Percentiles rank a stretch among this genome's conserved stretches.
These are phyloP conservation scores for Pharnaceum exiguum DNA, from an alignment of 148 eudicot species.

Conservation along the genomic window DNA sequence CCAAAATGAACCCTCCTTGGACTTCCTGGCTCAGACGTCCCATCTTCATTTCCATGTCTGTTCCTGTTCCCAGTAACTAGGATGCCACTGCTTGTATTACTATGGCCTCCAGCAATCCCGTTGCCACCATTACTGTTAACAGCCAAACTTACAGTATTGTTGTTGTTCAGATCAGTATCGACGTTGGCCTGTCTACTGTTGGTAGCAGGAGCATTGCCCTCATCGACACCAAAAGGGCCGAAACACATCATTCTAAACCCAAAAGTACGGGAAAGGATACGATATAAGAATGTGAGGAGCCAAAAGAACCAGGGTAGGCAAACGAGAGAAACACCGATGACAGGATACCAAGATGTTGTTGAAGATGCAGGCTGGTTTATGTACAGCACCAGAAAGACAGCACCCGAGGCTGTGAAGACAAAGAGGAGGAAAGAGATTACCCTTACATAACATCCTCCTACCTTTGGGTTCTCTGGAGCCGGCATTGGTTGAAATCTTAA, in stretches of 20 bases:
- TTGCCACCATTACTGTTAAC: not conserved
- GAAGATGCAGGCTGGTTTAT: slow-evolving; percentile 19
- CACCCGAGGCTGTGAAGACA: slow-evolving; percentile 31
- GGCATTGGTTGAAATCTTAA: slow-evolving; percentile 21
- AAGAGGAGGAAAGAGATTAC: slow-evolving; percentile 28
- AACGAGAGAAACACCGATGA: slow-evolving; percentile 30
- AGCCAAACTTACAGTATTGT: not conserved
- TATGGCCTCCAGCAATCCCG: not conserved
- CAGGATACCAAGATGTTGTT: slow-evolving; percentile 18
- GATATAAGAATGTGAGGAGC: slow-evolving; percentile 35
- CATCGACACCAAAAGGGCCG: not conserved
- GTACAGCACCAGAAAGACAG: slow-evolving; percentile 32
- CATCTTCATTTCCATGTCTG: not conserved
- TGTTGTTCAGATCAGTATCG: not conserved
- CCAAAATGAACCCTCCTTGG: slow-evolving; percentile 30
- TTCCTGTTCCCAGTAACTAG: not conserved
- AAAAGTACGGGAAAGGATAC: slow-evolving; percentile 28
- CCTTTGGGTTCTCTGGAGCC: slow-evolving; percentile 25
- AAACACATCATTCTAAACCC: slow-evolving; percentile 39
- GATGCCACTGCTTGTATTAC: not conserved
- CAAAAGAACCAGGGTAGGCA: slow-evolving; percentile 44
- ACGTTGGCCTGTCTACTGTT: not conserved
- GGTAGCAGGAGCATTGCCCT: not conserved
- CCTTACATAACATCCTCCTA: slow-evolving; percentile 38
- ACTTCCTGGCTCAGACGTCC: slow-evolving; percentile 4